phyloP scores from a whole-genome alignment of 2,329 filamentous ascomycete genomes.

The Aspergillaceae sp. region DNA sequence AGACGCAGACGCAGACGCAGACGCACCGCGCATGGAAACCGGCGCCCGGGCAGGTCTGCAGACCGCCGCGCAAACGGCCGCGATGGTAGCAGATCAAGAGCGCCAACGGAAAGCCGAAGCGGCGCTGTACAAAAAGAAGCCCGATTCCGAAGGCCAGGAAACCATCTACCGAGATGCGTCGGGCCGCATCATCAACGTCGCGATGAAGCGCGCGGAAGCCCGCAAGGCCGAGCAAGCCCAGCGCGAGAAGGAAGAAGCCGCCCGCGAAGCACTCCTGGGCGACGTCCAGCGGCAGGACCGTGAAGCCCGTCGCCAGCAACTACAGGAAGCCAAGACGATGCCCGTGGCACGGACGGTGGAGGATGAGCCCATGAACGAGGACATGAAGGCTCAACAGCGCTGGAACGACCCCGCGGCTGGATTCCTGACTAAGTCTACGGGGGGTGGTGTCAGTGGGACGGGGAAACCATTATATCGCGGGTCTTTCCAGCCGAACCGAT shows the following conservation, averaged over 20 bases:
- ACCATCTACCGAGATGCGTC: conserved; percentile 94
- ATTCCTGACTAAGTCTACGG: conserved; percentile 55
- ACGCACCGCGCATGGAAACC: conserved; percentile 64
- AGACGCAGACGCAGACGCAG: conserved; percentile 23
- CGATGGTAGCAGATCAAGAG: conserved; percentile 59
- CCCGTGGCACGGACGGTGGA: conserved; percentile 70
- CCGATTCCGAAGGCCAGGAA: conserved; percentile 49
- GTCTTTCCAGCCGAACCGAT: conserved; percentile 77
- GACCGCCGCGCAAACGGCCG: conserved; percentile 67
- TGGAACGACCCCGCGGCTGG: conserved; percentile 93
- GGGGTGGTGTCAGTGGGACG: conserved; percentile 36
- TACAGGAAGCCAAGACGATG: conserved; percentile 78
- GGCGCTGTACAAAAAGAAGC: conserved; percentile 32
- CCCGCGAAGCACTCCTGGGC: conserved; percentile 65
- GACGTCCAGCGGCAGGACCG: conserved; percentile 72
- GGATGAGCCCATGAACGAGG: conserved; percentile 76
- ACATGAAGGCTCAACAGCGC: conserved; percentile 63
- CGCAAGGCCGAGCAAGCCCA: conserved; percentile 69
- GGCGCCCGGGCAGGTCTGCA: conserved; percentile 84
- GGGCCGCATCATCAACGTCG: conserved; percentile 85
- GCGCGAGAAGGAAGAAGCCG: conserved; percentile 54
- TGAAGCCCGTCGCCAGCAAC: conserved; percentile 53
- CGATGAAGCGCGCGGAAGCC: conserved; percentile 80
- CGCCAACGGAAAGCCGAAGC: conserved; percentile 40
- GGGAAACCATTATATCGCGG: conserved; percentile 68